A percentile compares a stretch with the other conserved stretches of the same genome.
Evolutionary conservation across 352 stramenopile species (phyloP).

Genomic region (Globisporangium irregulare): DNA sequence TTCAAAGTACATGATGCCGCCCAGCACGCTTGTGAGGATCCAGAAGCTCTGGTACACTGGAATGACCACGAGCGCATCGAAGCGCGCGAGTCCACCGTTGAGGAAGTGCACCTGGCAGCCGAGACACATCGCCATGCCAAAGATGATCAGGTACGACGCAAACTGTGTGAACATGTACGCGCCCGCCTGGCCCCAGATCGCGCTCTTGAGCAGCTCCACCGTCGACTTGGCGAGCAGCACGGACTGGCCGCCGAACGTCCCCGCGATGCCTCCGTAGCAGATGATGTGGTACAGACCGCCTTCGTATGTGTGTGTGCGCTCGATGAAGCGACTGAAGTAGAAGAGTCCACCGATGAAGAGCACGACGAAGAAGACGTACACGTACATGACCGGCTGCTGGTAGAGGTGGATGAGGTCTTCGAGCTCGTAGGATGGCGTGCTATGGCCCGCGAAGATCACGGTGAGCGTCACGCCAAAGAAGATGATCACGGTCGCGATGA

Average conservation of each 20-base stretch:
- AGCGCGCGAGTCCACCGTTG: constrained; percentile 85
- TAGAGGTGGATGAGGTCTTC: constrained; percentile 84
- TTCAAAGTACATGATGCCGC: constrained; percentile 92
- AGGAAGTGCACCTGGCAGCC: constrained; percentile 86
- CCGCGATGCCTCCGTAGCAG: constrained; percentile 86
- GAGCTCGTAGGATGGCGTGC: constrained; percentile 82
- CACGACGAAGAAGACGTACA: constrained; percentile 75
- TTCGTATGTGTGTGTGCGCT: constrained; percentile 65
- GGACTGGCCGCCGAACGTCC: constrained; percentile 87
- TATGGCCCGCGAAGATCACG: constrained; percentile 87
- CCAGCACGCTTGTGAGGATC: constrained; percentile 89
- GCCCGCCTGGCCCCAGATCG: constrained; percentile 79
- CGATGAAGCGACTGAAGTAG: constrained; percentile 65
- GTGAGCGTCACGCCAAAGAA: constrained; percentile 87
- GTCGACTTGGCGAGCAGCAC: constrained; percentile 89
- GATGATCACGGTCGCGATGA: constrained; percentile 86
- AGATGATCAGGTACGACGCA: constrained; percentile 80
- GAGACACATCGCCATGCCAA: constrained; percentile 61
- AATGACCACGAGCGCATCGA: constrained; percentile 87
- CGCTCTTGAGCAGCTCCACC: constrained; percentile 88
- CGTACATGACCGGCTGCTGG: constrained; percentile 76
- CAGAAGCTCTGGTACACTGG: constrained; percentile 91
- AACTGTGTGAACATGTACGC: constrained; percentile 73
- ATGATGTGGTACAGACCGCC: constrained; percentile 78
- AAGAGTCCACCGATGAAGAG: constrained; percentile 66